Evolutionary conservation across 176 grass and related monocot genomes (phyloP).

Genomic region (Chrysopogon serrulatus): DNA sequence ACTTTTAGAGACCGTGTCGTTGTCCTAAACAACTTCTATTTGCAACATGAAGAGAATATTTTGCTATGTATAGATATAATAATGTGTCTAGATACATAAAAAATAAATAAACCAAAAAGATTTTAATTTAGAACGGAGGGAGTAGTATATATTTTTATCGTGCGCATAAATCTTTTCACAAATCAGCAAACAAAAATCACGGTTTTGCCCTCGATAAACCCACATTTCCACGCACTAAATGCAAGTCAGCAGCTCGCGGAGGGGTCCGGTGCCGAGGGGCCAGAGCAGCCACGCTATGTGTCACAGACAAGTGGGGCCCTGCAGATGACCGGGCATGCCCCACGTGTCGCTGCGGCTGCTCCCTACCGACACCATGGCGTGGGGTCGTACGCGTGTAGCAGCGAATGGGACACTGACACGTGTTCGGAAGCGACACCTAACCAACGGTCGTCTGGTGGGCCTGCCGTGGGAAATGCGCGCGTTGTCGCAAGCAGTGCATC

Average conservation of each 20-base stretch:
- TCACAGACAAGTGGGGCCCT: not conserved
- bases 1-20: no score
- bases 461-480: not conserved
- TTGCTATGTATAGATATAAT: no score
- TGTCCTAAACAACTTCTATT: no score
- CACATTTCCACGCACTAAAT: conserved; percentile 5
- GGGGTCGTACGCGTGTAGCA: not conserved
- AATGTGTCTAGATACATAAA: no score
- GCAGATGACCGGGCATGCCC: not conserved
- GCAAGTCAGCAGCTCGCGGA: not conserved
- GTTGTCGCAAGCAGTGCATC: not conserved
- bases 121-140: no score
- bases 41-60: no score
- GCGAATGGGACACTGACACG: not conserved
- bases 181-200: not conserved
- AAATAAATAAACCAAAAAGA: no score
- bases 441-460: conserved; percentile 39
- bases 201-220: not conserved
- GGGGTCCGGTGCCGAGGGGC: no score
- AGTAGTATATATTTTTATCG: no score
- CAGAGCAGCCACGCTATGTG: not conserved
- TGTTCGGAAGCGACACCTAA: not conserved
- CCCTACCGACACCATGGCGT: conserved; percentile 1
- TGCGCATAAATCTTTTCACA: not conserved
- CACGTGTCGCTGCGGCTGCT: not conserved